A percentile compares a stretch with the other conserved stretches of the same genome.
These are phyloP conservation scores for Microbotryum saponariae DNA, from an alignment of 1,284 basidiomycete species.

Conservation along the genomic window DNA sequence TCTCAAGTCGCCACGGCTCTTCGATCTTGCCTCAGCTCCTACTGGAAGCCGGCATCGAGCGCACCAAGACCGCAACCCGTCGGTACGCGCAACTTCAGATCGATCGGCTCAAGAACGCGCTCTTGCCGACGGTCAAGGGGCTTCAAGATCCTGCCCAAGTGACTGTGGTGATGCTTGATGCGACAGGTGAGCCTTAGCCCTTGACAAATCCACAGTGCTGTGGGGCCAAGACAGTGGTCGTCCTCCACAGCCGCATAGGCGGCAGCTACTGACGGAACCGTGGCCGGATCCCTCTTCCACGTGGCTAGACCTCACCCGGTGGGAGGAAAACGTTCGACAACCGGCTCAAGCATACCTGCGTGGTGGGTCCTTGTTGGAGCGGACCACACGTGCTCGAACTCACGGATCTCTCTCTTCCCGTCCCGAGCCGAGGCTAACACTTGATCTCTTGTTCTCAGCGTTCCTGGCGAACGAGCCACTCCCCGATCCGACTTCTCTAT, in stretches of 20 bases:
- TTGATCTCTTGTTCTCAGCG: no score
- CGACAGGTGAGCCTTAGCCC: slow-evolving; percentile 52
- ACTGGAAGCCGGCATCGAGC: slow-evolving; percentile 57
- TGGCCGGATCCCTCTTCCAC: no score
- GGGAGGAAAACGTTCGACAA: slow-evolving; percentile 44
- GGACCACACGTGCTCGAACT: no score
- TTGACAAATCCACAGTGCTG: background rate
- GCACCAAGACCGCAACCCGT: slow-evolving; percentile 76
- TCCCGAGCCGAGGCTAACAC: no score
- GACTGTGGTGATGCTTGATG: slow-evolving; percentile 55
- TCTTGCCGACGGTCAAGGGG: slow-evolving; percentile 64
- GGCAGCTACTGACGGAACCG: no score
- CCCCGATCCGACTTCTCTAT: no score
- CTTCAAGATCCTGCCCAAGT: slow-evolving; percentile 36
- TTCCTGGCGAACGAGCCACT: no score
- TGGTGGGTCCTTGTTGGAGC: no score
- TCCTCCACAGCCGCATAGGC: no score
- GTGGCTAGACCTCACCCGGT: slow-evolving; percentile 51
- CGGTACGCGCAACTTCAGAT: slow-evolving; percentile 87
- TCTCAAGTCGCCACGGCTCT: slow-evolving; percentile 7
- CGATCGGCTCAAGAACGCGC: slow-evolving; percentile 82
- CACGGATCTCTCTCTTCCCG: no score
- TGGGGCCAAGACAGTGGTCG: background rate
- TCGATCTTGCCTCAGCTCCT: slow-evolving; percentile 30
- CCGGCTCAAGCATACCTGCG: slow-evolving; percentile 37